phyloP scores from a whole-genome alignment of 371 early-diverging fungal genomes.

The Mucor piriformis region DNA sequence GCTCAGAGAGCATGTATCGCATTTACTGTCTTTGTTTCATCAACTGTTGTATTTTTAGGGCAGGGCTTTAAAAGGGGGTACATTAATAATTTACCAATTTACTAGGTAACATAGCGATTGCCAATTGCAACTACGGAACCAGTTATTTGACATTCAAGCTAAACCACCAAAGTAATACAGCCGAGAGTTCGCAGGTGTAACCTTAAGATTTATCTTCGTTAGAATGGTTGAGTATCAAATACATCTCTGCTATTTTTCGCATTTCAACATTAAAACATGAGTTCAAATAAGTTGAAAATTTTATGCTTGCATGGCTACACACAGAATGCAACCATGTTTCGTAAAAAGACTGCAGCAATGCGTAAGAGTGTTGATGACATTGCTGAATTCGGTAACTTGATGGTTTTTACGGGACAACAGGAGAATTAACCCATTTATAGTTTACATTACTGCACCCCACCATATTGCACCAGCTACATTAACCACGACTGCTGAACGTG shows the following conservation, averaged over 20 bases:
- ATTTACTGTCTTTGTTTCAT: no score
- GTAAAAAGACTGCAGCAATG: constrained; percentile 57
- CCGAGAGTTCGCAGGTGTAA: not conserved
- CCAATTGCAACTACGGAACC: no score
- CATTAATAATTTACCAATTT: no score
- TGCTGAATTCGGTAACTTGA: constrained; percentile 52
- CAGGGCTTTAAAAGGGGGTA: no score
- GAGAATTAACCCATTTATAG: constrained; percentile 19
- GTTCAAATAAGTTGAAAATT: constrained; percentile 36
- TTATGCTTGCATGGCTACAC: constrained; percentile 74
- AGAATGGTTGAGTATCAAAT: not conserved
- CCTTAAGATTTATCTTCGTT: no score
- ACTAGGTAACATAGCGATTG: no score
- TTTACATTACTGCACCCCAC: constrained; percentile 62
- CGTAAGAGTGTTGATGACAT: constrained; percentile 53
- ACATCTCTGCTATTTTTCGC: not conserved
- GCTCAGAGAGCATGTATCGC: no score
- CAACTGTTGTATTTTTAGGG: no score
- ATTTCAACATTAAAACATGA: not conserved
- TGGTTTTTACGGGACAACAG: not conserved
- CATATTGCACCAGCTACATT: constrained; percentile 43
- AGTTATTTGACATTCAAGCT: no score
- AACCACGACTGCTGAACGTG: constrained; percentile 37
- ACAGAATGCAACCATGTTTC: constrained; percentile 65
- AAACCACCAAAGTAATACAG: no score